A percentile compares a stretch with the other conserved stretches of the same genome.
These are phyloP conservation scores for Kingdonia uniflora DNA, from an alignment of 164 flowering plant species.

Conservation along the genomic window DNA sequence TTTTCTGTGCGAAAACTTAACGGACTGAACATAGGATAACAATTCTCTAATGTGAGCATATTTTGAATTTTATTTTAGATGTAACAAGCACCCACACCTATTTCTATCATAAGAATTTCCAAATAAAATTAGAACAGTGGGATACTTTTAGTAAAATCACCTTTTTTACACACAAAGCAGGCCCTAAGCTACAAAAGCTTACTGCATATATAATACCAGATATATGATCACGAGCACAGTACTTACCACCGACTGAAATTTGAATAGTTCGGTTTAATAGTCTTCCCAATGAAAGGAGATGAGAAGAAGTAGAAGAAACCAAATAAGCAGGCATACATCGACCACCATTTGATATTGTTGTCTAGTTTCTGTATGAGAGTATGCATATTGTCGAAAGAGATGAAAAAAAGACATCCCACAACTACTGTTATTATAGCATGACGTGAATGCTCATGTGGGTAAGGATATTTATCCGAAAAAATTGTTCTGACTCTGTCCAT, in stretches of 20 bases:
- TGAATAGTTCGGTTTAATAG: conserved; percentile 90
- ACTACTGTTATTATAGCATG: conserved; percentile 87
- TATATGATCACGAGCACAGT: not conserved
- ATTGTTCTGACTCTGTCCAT: conserved; percentile 92
- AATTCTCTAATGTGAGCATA: too few species aligned
- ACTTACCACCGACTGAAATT: conserved; percentile 92
- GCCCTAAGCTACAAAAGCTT: too few species aligned
- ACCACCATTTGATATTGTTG: conserved; percentile 95
- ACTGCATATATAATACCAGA: conserved; percentile 1
- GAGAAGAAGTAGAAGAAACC: conserved; percentile 99
- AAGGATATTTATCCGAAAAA: conserved; percentile 66
- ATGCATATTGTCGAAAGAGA: conserved; percentile 90
- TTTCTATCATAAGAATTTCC: too few species aligned
- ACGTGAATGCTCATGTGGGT: conserved; percentile 95
- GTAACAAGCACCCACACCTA: too few species aligned
- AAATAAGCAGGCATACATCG: conserved; percentile 86
- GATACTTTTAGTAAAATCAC: too few species aligned
- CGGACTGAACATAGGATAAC: too few species aligned
- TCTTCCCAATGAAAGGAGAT: conserved; percentile 90
- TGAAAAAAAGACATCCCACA: conserved; percentile 88
- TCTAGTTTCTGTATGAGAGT: conserved; percentile 81
- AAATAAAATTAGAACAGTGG: too few species aligned
- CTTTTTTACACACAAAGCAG: too few species aligned
- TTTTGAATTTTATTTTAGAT: too few species aligned
- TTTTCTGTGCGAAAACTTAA: too few species aligned